Percentiles rank a stretch among this genome's conserved stretches.
phyloP scores from a whole-genome alignment of 257 asterid species.

The Przewalskia tangutica region DNA sequence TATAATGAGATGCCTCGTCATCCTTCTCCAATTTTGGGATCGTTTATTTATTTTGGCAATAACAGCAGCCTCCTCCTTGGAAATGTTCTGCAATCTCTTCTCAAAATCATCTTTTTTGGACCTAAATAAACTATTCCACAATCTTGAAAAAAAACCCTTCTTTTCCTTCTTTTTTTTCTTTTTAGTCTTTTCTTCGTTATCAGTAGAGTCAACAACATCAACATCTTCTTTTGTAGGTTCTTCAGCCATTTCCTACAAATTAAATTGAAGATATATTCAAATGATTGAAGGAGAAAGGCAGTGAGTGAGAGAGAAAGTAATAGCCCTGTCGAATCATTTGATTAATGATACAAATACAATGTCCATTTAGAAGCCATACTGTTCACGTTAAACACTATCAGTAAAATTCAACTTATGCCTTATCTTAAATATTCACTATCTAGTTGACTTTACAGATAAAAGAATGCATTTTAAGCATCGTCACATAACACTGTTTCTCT shows the following conservation, averaged over 20 bases:
- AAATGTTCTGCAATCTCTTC: constrained; percentile 71
- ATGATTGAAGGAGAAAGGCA: not conserved
- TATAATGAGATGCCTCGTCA: constrained; percentile 46
- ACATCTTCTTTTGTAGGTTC: constrained; percentile 37
- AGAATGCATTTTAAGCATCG: not conserved
- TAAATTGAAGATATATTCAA: not conserved
- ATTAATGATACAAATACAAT: not conserved
- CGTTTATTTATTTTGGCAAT: constrained; percentile 61
- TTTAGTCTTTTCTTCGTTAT: constrained; percentile 29
- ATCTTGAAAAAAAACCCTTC: constrained; percentile 61
- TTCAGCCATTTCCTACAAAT: constrained; percentile 46
- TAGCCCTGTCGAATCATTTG: not conserved
- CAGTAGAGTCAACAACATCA: constrained; percentile 23
- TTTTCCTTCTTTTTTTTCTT: constrained; percentile 62
- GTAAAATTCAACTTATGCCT: not conserved
- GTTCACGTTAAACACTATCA: not conserved
- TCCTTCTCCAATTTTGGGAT: constrained; percentile 53
- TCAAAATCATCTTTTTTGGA: constrained; percentile 63
- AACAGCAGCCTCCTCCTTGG: constrained; percentile 82
- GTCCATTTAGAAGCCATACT: not conserved
- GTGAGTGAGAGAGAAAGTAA: not conserved
- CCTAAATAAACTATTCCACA: constrained; percentile 65
- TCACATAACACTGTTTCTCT: not conserved
- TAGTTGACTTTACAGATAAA: not conserved
- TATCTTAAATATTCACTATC: not conserved